A percentile compares a stretch with the other conserved stretches of the same genome.
These are phyloP conservation scores for Talaromyces sp. DNA, from an alignment of 2,329 filamentous ascomycete species.

Conservation along the genomic window DNA sequence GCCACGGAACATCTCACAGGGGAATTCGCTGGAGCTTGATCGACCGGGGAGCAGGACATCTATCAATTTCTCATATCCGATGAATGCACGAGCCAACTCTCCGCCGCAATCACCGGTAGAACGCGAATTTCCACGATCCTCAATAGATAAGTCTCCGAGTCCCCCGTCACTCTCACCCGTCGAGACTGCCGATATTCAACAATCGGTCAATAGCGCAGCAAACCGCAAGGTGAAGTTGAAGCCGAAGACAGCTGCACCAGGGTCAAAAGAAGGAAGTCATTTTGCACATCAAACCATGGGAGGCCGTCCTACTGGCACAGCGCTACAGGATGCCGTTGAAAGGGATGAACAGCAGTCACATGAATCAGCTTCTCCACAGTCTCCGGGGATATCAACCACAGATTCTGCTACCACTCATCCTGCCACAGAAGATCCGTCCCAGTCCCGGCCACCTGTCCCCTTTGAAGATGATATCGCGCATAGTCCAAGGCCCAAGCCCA, in stretches of 20 bases:
- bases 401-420: not conserved
- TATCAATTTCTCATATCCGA: constrained; percentile 49
- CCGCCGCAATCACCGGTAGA: constrained; percentile 29
- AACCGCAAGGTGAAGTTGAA: constrained; percentile 30
- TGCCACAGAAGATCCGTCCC: not conserved
- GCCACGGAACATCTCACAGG: constrained; percentile 23
- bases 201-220: constrained; percentile 24
- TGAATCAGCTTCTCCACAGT: not conserved
- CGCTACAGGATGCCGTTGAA: constrained; percentile 9
- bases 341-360: not conserved
- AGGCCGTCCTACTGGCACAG: constrained; percentile 28
- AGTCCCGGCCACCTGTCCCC: not conserved
- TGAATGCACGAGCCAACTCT: constrained; percentile 40
- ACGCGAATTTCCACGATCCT: constrained; percentile 18
- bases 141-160: constrained; percentile 17
- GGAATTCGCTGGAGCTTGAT: constrained; percentile 35
- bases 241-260: constrained; percentile 22
- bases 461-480: constrained; percentile 4
- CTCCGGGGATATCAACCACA: not conserved
- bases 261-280: constrained; percentile 27
- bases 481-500: constrained; percentile 26
- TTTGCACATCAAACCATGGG: constrained; percentile 24
- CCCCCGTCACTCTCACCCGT: constrained; percentile 24
- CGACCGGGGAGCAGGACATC: constrained; percentile 42
- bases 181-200: constrained; percentile 21